Base-by-base conservation (phyloP, 768 basidiomycete species). In the Cyathus striatus region DNA sequence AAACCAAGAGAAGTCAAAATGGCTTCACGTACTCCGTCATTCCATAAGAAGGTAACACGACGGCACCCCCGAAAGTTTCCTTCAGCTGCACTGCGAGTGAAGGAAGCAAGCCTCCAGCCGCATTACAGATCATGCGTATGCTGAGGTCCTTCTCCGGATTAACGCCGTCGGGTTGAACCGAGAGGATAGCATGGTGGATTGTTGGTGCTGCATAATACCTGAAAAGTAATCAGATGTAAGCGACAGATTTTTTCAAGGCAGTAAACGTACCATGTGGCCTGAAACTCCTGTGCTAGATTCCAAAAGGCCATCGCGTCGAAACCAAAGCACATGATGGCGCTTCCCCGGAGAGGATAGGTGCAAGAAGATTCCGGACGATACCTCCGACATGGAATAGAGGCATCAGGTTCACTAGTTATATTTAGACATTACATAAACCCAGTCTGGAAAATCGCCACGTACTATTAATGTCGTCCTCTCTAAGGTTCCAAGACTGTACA, bases 341-440 rank as follows among this genome's bases (percentile, higher is more conserved):
- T 70, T 12, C 75, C 76, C 75, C 73, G n/a, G 75, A 72, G 41
- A 76, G 61, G 2, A 79, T 57, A 7, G 79, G 76, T n/a, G 78
- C 74, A 16, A 78, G 63, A 16, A 81, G 64, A 52, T 76, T 79
- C 38, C 75, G 72, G 27, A 79, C 71, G 37, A 81, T 74, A 17
- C 79, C 79, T 22, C 79, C 78, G 30, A 80, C 76, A 49, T 78
- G 76, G 61, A 79, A 79, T 18, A 76, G 63, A 33, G 78, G 78
- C 79, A 75, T 76, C 64, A 75, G 64, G 37, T 66, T 68, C 47
- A 69, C 69, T 68, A 44, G 3, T 32, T 40, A 16, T 33, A 27
- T 27, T 40, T 40, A 49, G 30, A 23, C 6, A 17, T 39, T 24
- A 38, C 45, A 42, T 42, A 41, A 35, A 38, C 33, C 22, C 33